Conservation (phyloP, 495 filamentous ascomycete genomes). For the Astrothelium macrocarpum region DNA sequence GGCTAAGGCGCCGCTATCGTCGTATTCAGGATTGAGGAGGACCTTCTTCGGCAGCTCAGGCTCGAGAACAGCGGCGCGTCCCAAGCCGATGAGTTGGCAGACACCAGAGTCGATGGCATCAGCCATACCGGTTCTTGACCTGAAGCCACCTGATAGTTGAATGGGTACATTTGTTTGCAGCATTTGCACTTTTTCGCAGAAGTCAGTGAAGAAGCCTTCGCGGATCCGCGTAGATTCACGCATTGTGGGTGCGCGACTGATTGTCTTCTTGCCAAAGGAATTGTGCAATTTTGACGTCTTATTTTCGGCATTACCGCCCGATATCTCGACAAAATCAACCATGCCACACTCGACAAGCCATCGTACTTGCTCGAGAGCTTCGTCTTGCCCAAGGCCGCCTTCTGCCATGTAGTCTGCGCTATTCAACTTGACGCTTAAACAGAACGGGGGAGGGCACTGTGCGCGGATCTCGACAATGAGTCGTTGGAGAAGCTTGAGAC, state of each 20-base stretch:
- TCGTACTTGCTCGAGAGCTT: conserved; percentile 22
- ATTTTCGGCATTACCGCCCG: conserved; percentile 19
- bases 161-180: conserved; percentile 15
- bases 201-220: conserved; percentile 23
- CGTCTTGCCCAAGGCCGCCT: conserved; percentile 25
- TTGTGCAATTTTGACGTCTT: conserved; percentile 17
- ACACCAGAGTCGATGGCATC: conserved; percentile 20
- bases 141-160: conserved; percentile 23
- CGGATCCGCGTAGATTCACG: conserved; percentile 19
- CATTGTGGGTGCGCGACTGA: conserved; percentile 10
- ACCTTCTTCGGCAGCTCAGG: conserved; percentile 18
- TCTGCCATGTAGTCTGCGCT: conserved; percentile 22
- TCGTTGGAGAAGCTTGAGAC: conserved; percentile 13
- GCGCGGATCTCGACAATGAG: conserved; percentile 20
- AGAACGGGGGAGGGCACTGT: conserved; percentile 16
- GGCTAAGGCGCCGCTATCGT: conserved; percentile 20
- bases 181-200: conserved; percentile 17
- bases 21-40: conserved; percentile 17
- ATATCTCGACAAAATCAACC: conserved; percentile 20
- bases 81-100: conserved; percentile 21
- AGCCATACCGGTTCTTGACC: conserved; percentile 21
- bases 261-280: conserved; percentile 13
- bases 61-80: conserved; percentile 17
- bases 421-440: conserved; percentile 23
- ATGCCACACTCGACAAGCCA: conserved; percentile 19